These are phyloP conservation scores for Mariannaea elegans DNA, from an alignment of 2,329 filamentous ascomycete species.

Conservation along the genomic window DNA sequence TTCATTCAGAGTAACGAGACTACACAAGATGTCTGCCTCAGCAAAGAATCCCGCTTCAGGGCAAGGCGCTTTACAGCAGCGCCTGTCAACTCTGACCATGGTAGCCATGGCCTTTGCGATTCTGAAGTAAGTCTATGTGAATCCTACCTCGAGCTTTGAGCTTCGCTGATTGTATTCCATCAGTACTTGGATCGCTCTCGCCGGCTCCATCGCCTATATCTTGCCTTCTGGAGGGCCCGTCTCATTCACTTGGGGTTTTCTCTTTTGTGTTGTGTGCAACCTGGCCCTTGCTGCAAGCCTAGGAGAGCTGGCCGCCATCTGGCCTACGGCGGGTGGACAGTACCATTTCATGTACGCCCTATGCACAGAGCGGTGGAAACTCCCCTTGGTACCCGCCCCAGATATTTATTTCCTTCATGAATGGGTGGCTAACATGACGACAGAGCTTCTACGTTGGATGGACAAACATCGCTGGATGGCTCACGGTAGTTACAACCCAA, in stretches of 20 bases:
- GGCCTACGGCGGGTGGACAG: conserved; percentile 57
- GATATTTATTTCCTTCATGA: fast-evolving
- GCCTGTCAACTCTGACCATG: conserved; percentile 52
- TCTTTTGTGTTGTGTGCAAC: conserved; percentile 56
- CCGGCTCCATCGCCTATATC: conserved; percentile 52
- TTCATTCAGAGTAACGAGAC: background rate
- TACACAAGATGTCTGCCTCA: background rate
- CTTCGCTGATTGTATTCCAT: conserved; percentile 3
- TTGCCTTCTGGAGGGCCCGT: conserved; percentile 53
- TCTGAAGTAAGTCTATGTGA: conserved; percentile 43
- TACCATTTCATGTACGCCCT: conserved; percentile 56
- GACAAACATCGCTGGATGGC: conserved; percentile 57
- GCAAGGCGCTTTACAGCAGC: conserved; percentile 37
- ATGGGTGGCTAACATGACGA: background rate
- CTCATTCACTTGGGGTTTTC: conserved; percentile 54
- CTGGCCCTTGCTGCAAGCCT: conserved; percentile 52
- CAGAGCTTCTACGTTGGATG: conserved; percentile 55
- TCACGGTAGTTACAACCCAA: conserved; percentile 54
- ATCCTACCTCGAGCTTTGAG: no score
- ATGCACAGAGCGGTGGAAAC: conserved; percentile 50
- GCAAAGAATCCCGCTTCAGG: background rate
- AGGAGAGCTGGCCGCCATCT: conserved; percentile 54
- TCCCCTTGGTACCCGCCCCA: conserved; percentile 41
- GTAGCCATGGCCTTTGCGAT: conserved; percentile 55
- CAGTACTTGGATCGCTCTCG: conserved; percentile 47